Percentiles rank a stretch among this genome's conserved stretches.
phyloP scores from a whole-genome alignment of 441 rosid genomes.

The Oxalis stricta region DNA sequence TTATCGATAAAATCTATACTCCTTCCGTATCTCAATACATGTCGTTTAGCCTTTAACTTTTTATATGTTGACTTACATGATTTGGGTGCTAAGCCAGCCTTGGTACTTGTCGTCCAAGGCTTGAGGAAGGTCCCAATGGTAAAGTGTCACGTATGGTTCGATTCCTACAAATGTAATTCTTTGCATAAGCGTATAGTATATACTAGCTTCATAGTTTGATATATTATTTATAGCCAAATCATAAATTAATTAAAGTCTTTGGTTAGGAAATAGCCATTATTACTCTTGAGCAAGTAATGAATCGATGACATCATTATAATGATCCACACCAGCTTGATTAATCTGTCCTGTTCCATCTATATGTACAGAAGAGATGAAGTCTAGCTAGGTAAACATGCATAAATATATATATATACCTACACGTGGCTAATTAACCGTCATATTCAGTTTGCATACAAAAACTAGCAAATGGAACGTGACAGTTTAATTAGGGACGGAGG shows the following conservation, averaged over 20 bases:
- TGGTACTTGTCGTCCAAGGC: constrained; percentile 49
- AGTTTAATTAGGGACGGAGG: no score
- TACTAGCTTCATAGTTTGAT: not conserved
- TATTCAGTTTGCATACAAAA: no score
- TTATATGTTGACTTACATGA: constrained; percentile 31
- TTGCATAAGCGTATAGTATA: not conserved
- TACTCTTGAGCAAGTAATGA: constrained; percentile 41
- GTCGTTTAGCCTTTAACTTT: not conserved
- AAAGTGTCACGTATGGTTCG: constrained; percentile 55
- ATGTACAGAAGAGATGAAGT: constrained; percentile 5
- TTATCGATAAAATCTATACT: no score
- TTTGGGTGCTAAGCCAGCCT: constrained; percentile 48
- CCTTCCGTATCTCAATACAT: no score
- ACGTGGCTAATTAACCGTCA: not conserved
- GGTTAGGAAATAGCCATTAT: constrained; percentile 30
- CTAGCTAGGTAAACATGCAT: constrained; percentile 4
- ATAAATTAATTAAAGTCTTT: no score
- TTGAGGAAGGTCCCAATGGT: constrained; percentile 77
- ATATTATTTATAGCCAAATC: not conserved
- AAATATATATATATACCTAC: not conserved
- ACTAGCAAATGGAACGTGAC: no score
- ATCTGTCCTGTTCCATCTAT: constrained; percentile 74
- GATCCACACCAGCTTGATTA: constrained; percentile 48
- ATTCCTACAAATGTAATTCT: constrained; percentile 26
- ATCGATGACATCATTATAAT: constrained; percentile 59